phyloP scores from a whole-genome alignment of 2,329 filamentous ascomycete genomes.

The Fusarium fracticaudum region DNA sequence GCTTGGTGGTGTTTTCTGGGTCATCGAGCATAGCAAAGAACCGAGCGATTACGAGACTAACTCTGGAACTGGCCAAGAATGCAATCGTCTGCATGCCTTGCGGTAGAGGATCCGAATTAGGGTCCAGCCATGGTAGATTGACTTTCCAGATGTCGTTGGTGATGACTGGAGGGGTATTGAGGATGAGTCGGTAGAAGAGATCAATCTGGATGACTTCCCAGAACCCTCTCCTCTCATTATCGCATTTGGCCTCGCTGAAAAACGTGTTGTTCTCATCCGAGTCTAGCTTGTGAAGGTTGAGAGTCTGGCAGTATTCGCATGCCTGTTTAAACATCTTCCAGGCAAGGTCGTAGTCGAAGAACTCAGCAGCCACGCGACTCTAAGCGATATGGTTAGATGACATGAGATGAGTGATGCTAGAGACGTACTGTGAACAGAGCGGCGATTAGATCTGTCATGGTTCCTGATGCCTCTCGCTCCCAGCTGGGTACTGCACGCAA shows the following conservation, averaged over 20 bases:
- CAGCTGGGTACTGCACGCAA: constrained; percentile 44
- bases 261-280: constrained; percentile 29
- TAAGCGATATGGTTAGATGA: not conserved
- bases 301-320: constrained; percentile 44
- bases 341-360: constrained; percentile 46
- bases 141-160: constrained; percentile 45
- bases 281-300: constrained; percentile 47
- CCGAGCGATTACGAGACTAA: constrained; percentile 44
- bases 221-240: constrained; percentile 43
- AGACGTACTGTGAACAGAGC: constrained; percentile 42
- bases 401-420: fast-evolving
- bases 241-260: constrained; percentile 19
- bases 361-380: constrained; percentile 45
- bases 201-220: constrained; percentile 49
- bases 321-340: constrained; percentile 46
- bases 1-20: constrained; percentile 23
- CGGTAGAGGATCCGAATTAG: constrained; percentile 23
- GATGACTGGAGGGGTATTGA: constrained; percentile 44
- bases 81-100: constrained; percentile 39
- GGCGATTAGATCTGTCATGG: constrained; percentile 44
- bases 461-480: constrained; percentile 46
- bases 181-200: constrained; percentile 45
- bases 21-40: constrained; percentile 46
- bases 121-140: constrained; percentile 46
- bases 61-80: constrained; percentile 43